phyloP scores from a whole-genome alignment of 257 asterid species.

The Ballota nigra region DNA sequence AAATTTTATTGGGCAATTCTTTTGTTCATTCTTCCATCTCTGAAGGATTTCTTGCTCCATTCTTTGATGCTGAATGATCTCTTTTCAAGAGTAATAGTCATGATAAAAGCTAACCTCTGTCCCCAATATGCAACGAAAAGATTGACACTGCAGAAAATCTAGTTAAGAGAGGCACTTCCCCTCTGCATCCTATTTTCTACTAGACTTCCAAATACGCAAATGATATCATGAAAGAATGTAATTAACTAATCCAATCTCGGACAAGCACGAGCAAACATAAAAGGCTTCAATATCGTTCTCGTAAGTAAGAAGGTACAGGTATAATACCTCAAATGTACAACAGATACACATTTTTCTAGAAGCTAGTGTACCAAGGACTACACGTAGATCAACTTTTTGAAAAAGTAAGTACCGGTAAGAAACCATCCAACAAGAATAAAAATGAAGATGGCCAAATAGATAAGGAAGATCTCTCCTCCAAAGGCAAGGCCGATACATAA shows the following conservation, averaged over 20 bases:
- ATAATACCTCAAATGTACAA: constrained; percentile 18
- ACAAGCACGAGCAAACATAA: background rate
- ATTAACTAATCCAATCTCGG: background rate
- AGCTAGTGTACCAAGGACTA: constrained; percentile 29
- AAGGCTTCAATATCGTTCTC: background rate
- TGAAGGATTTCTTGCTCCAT: background rate
- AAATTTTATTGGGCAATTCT: background rate
- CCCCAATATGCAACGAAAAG: background rate
- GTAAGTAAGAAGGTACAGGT: constrained; percentile 8
- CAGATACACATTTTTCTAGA: constrained; percentile 13
- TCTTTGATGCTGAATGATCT: background rate
- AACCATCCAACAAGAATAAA: constrained; percentile 79
- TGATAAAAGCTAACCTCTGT: background rate
- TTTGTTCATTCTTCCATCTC: background rate
- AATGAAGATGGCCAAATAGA: constrained; percentile 47
- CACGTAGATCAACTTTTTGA: constrained; percentile 61
- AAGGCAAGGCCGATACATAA: constrained; percentile 51
- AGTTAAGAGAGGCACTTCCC: background rate
- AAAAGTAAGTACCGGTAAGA: constrained; percentile 68
- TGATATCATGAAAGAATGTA: background rate
- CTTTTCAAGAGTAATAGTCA: background rate
- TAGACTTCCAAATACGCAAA: background rate
- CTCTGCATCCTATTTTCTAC: background rate
- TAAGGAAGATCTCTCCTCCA: constrained; percentile 67
- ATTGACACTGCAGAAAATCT: background rate